A percentile compares a stretch with the other conserved stretches of the same genome.
phyloP scores from a whole-genome alignment of 2,329 filamentous ascomycete species.

The Stagonosporopsis cucurbitacearum region DNA sequence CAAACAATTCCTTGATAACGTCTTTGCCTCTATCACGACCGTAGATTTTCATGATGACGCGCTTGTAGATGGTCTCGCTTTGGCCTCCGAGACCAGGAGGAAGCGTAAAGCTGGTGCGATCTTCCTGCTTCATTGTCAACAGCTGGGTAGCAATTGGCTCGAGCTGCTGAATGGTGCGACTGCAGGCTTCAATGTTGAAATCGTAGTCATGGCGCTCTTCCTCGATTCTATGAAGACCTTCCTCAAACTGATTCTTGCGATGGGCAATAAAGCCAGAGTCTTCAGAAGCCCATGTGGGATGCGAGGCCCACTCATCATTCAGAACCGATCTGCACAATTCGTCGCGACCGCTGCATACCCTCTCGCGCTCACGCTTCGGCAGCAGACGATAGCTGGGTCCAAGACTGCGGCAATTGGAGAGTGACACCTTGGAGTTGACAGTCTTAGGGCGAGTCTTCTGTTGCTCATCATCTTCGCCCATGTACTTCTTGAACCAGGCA shows the following conservation, averaged over 20 bases:
- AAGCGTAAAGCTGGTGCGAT: conserved; percentile 77
- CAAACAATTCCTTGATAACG: conserved; percentile 87
- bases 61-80: conserved; percentile 95
- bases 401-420: conserved; percentile 94
- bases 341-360: conserved; percentile 91
- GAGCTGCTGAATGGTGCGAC: conserved; percentile 92
- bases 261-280: conserved; percentile 98
- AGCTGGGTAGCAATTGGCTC: conserved; percentile 94
- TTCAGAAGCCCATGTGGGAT: conserved; percentile 98
- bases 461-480: conserved; percentile 73
- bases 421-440: conserved; percentile 81
- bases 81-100: conserved; percentile 86
- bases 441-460: conserved; percentile 62
- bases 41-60: conserved; percentile 97
- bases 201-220: conserved; percentile 99
- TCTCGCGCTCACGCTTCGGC: conserved; percentile 87
- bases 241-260: conserved; percentile 94
- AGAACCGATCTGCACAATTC: conserved; percentile 92
- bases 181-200: conserved; percentile 95
- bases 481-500: conserved; percentile 83
- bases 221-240: conserved; percentile 93
- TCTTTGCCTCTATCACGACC: conserved; percentile 81
- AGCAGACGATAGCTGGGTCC: conserved; percentile 94
- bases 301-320: conserved; percentile 98
- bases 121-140: conserved; percentile 73